Percentiles rank a stretch among this genome's conserved stretches.
Evolutionary conservation across 495 filamentous ascomycete species (phyloP).

Genomic region (Hypomontagnella submonticulosa): DNA sequence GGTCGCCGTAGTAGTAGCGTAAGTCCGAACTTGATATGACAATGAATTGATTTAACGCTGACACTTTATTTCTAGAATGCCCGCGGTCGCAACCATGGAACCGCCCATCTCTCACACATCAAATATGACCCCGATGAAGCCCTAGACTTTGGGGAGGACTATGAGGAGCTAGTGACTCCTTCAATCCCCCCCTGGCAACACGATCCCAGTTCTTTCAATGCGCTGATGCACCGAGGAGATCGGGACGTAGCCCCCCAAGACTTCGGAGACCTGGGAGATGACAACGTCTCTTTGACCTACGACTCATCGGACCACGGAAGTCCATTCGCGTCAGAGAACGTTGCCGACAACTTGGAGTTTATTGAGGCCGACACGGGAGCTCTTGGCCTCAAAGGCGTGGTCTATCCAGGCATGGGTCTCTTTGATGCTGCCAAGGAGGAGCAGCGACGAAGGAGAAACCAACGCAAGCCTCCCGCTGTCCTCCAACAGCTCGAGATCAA

Average conservation of each 20-base stretch:
- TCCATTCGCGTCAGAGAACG: constrained; percentile 44
- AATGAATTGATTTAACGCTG: not conserved
- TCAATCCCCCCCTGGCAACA: constrained; percentile 33
- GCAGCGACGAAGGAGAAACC: constrained; percentile 83
- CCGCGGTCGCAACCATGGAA: constrained; percentile 3
- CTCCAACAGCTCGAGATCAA: constrained; percentile 75
- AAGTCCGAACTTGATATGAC: constrained; percentile 13
- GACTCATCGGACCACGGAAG: constrained; percentile 51
- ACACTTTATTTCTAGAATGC: constrained; percentile 7
- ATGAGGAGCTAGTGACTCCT: constrained; percentile 31
- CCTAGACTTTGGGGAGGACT: constrained; percentile 25
- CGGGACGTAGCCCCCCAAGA: constrained; percentile 1
- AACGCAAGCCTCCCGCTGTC: constrained; percentile 81
- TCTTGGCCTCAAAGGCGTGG: constrained; percentile 75
- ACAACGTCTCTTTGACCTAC: constrained; percentile 36
- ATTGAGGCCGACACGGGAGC: constrained; percentile 50
- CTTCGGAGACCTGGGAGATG: constrained; percentile 28
- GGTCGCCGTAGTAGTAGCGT: constrained; percentile 32
- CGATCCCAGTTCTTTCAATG: constrained; percentile 34
- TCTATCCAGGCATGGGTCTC: constrained; percentile 86
- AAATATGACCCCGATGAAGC: constrained; percentile 50
- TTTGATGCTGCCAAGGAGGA: constrained; percentile 86
- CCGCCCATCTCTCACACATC: constrained; percentile 18
- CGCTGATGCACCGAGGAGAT: constrained; percentile 15
- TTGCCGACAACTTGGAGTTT: constrained; percentile 43